phyloP scores from a whole-genome alignment of 75 land plant species.

The Selaginella moellendorffii region DNA sequence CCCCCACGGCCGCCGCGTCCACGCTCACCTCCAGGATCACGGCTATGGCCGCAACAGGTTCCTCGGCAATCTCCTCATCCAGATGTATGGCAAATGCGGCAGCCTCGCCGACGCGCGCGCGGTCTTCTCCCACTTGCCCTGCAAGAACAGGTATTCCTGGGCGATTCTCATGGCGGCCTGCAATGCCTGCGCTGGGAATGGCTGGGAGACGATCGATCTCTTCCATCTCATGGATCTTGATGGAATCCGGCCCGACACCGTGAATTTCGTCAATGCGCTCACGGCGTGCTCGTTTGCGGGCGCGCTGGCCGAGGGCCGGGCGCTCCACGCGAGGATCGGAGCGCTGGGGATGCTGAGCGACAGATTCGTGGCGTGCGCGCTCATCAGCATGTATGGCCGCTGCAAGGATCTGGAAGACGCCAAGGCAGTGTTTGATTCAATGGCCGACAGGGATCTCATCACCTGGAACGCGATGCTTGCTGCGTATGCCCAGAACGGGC shows the following conservation, averaged over 20 bases:
- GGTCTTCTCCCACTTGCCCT: not conserved
- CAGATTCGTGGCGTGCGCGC: not conserved
- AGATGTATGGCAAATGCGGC: conserved; percentile 9
- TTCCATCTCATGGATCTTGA: conserved; percentile 1
- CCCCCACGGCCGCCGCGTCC: not conserved
- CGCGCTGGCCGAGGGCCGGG: conserved; percentile 6
- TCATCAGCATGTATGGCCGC: conserved; percentile 28
- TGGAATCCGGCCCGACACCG: not conserved
- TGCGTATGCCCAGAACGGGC: conserved; percentile 21
- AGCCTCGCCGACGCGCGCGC: not conserved
- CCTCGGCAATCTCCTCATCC: not conserved
- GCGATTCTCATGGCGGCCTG: not conserved
- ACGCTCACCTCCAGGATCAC: not conserved
- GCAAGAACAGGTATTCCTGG: not conserved
- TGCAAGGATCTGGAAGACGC: conserved; percentile 15
- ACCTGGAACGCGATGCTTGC: conserved; percentile 37
- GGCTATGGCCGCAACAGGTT: not conserved
- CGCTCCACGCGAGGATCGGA: not conserved
- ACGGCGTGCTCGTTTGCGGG: conserved; percentile 14
- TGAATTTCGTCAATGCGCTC: conserved; percentile 10
- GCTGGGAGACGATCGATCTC: not conserved
- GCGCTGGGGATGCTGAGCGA: not conserved
- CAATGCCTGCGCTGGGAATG: not conserved
- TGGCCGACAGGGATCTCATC: conserved; percentile 26
- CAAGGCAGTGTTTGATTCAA: conserved; percentile 28